Percentiles rank a stretch among this genome's conserved stretches.
phyloP scores from a whole-genome alignment of 2,329 filamentous ascomycete genomes.

The Orbilia javanica region DNA sequence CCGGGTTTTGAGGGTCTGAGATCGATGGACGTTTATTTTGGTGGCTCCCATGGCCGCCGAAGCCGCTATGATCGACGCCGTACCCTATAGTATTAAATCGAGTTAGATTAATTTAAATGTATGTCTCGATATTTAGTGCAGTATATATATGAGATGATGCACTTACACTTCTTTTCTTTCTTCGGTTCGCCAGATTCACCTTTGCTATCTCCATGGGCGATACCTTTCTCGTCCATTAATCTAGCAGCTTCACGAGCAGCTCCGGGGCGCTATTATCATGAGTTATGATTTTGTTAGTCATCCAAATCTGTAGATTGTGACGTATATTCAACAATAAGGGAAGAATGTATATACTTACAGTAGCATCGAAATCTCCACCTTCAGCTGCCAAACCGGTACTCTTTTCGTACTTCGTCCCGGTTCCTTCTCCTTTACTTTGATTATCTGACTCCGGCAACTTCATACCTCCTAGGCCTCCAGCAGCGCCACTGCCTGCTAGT shows the following conservation, averaged over 20 bases:
- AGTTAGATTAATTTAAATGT: no score
- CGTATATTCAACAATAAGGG: no score
- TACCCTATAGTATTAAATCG: slow-evolving; percentile 38
- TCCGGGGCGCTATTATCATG: slow-evolving; percentile 69
- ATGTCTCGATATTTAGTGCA: no score
- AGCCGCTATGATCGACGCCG: slow-evolving; percentile 54
- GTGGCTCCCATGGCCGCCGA: slow-evolving; percentile 53
- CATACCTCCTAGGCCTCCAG: slow-evolving; percentile 61
- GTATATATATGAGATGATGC: no score
- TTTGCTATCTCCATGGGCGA: slow-evolving; percentile 63
- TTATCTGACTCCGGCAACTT: slow-evolving; percentile 61
- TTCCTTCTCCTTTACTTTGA: slow-evolving; percentile 67
- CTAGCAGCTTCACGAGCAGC: slow-evolving; percentile 77
- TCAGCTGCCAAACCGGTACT: slow-evolving; percentile 73
- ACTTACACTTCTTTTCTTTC: slow-evolving; percentile 53
- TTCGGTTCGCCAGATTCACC: slow-evolving; percentile 57
- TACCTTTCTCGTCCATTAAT: slow-evolving; percentile 70
- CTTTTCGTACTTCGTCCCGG: slow-evolving; percentile 72
- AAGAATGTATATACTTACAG: slow-evolving; percentile 58
- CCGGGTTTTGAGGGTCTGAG: slow-evolving; percentile 5
- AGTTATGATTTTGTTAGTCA: background rate
- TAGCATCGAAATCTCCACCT: slow-evolving; percentile 76
- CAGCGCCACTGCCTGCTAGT: slow-evolving; percentile 62
- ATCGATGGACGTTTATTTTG: slow-evolving; percentile 44
- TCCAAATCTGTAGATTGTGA: no score